Evolutionary conservation across 192 early-diverging fungal species (phyloP), one percentile per base, ranked within the genome.

Genomic region (Gaertneriomyces semiglobifer): DNA sequence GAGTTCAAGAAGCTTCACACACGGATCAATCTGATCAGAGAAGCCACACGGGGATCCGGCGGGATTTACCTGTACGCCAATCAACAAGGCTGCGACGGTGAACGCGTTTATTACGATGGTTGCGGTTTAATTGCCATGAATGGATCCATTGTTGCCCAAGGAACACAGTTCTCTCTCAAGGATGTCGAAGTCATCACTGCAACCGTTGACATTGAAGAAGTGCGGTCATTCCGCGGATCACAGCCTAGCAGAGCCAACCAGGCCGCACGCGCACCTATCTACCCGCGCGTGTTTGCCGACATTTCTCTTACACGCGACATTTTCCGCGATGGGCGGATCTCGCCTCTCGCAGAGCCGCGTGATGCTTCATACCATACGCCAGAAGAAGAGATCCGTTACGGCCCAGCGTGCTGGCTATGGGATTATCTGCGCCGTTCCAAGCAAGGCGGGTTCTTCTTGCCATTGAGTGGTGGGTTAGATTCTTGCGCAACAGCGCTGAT

Each of bases 321-420:
- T 7, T 65, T 70, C 63, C 60, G 64, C 47, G 65, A 56, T 18
- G 62, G 65, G 61, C 38, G 5, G 57, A 72, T 40, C 63, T 75
- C 87, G 6, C 72, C 74, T 6, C 88, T 87, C 10, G 80, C 85
- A 0, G 52, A 74, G 44, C 63, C 81, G 1, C 67, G 76, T 4
- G 42, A 70, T 5, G 61, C 74, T 12, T 69, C 73, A 33, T 91
- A 87, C 68, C 90, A 92, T 50, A 79, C 81, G 0, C 91, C 95
- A 0, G 88, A 89, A 42, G 90, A 98, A 73, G 96, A 98, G 67
- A 96, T 98, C 64, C 78, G 89, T 75, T 81, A 62, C 18, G 95
- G 96, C 12, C 96, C 96, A 19, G 95, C 96, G 2, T 98, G 97
- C 81, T 99, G 97, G 97, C 83, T 99, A 19, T 99, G 97, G 97